Evolutionary conservation across 1,284 basidiomycete species (phyloP), one percentile per base, ranked within the genome.

Genomic region (Pterulicium gracile): DNA sequence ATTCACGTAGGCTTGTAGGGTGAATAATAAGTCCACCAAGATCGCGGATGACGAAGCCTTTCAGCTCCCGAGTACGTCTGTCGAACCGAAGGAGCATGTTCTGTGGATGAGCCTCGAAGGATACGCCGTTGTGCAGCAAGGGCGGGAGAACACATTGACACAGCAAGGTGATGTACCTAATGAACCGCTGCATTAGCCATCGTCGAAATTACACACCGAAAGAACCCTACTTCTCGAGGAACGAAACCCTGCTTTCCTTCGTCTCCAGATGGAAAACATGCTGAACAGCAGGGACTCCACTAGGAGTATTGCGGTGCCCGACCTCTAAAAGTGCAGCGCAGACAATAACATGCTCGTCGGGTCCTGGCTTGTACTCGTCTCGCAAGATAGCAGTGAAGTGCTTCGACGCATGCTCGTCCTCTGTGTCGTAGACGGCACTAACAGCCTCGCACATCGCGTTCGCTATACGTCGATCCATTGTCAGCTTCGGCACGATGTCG

Each of bases 41-140:
- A 51, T 76, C 73, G 27, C 73, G 71, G 44, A 73, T 53, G 24
- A 75, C 64, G 54, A 76, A 74, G 14, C 73, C 73, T 12, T 60
- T 56, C 4, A 68, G 58, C 40, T 63, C 60, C 19, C 65, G 62
- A 1, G 69, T 69, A 4, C 54, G 45, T 3, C 56, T 50, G 46
- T 73, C 62, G 47, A 73, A 65, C n/a, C 73, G 70, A 32, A 65
- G 61, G 2, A 74, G 64, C 10, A 69, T 62, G 51, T 76, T 76
- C 49, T 76, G 73, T 1, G 72, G 70, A 54, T 76, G 73, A 15
- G 73, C 73, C 57, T 76, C 73, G 44, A 76, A 73, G 3, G 69
- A 68, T 18, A 75, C 67, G 3, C 73, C 73, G 45, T 76, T 71
- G 35, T 67, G 48, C n/a, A 76, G 56, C 40, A 73, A 54, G 3